phyloP scores from a whole-genome alignment of 108 stramenopile genomes.

The Nannochloropsis salina region DNA sequence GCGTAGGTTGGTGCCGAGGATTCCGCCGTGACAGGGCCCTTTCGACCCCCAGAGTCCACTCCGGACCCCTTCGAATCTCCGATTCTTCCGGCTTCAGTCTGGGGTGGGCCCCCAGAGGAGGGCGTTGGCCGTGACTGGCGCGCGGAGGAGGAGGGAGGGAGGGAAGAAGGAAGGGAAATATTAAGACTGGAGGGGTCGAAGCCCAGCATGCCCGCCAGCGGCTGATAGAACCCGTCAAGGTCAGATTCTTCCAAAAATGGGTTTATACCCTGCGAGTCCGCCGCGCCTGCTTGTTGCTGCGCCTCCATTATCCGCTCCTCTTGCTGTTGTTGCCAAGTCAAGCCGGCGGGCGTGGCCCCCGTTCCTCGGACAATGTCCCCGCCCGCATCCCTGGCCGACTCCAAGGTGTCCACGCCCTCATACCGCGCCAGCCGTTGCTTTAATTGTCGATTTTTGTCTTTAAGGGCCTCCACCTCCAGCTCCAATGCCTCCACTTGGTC shows the following conservation, averaged over 20 bases:
- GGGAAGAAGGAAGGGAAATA: not conserved
- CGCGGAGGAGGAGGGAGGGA: not conserved
- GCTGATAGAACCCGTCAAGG: not conserved
- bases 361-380: not conserved
- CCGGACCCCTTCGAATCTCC: too few species aligned
- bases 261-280: not conserved
- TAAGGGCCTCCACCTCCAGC: not conserved
- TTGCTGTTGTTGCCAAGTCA: not conserved
- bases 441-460: not conserved
- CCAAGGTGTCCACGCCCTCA: not conserved
- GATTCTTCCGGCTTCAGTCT: too few species aligned
- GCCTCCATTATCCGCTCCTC: not conserved
- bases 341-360: not conserved
- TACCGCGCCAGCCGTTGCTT: not conserved
- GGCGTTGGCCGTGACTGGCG: not conserved
- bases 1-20: too few species aligned
- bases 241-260: not conserved
- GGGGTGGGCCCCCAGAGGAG: too few species aligned
- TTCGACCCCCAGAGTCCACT: too few species aligned
- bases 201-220: not conserved
- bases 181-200: not conserved
- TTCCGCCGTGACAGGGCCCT: too few species aligned
- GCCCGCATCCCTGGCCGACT: not conserved
- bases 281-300: not conserved
- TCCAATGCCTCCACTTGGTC: constrained; percentile 2